Evolutionary conservation across 495 filamentous ascomycete species (phyloP).

Genomic region (Apodospora peruviana): DNA sequence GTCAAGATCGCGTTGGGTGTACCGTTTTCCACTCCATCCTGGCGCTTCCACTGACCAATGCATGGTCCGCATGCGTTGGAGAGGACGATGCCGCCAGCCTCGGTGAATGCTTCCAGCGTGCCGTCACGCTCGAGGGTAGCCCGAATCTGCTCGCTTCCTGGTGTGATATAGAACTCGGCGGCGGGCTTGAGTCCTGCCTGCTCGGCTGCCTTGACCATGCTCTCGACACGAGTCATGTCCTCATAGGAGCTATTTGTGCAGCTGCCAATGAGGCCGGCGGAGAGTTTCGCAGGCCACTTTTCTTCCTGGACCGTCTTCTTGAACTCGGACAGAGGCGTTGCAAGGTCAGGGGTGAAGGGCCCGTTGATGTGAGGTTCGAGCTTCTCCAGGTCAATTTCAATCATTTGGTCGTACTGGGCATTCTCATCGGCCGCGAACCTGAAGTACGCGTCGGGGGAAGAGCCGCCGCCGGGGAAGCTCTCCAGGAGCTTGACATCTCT

Average conservation of each 20-base stretch:
- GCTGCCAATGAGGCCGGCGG: conserved; percentile 90
- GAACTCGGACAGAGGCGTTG: conserved; percentile 85
- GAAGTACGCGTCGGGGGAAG: conserved; percentile 32
- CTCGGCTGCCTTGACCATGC: conserved; percentile 82
- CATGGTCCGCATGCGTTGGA: conserved; percentile 96
- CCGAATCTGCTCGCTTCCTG: conserved; percentile 93
- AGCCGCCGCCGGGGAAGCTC: conserved; percentile 29
- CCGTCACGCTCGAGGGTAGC: conserved; percentile 84
- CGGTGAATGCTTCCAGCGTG: conserved; percentile 78
- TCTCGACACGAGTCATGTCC: conserved; percentile 93
- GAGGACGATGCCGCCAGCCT: conserved; percentile 81
- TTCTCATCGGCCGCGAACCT: conserved; percentile 65
- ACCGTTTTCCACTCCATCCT: conserved; percentile 74
- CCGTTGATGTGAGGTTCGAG: conserved; percentile 98
- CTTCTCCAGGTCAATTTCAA: conserved; percentile 85
- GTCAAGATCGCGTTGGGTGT: conserved; percentile 92
- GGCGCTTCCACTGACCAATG: conserved; percentile 94
- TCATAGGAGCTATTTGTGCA: conserved; percentile 98
- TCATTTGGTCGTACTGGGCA: conserved; percentile 81
- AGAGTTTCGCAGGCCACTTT: conserved; percentile 84
- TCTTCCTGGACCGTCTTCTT: conserved; percentile 75
- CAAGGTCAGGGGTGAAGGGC: conserved; percentile 91
- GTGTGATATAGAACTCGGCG: conserved; percentile 90
- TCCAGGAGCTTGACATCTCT: conserved; percentile 52
- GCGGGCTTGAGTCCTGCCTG: conserved; percentile 83